Evolutionary conservation across 176 grass and related monocot genomes (phyloP), one percentile per base, ranked within the genome.

Genomic region (Canna indica): DNA sequence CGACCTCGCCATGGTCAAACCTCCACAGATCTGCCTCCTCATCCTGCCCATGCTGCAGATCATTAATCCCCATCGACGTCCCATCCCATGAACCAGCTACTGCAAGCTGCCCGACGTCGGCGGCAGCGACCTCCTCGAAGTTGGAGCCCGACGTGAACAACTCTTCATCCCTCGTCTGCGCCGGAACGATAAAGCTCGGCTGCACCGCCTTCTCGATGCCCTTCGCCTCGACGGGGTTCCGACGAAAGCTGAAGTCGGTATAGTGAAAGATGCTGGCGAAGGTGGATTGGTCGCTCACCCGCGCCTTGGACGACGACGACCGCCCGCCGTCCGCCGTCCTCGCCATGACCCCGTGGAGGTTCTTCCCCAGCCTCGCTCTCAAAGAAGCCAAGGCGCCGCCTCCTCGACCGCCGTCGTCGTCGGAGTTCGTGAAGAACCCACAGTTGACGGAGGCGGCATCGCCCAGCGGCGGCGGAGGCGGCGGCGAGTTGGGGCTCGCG

Each of bases 181-280:
- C 70, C 26, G 84, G 88, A 64, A 91, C 88, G 22, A 91, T 70
- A 59, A 91, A 76, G 78, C 88, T 91, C 47, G 88, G 88, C 72
- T 76, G 81, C 68, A 87, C 88, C 3, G 75, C 75, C 61, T 44
- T 75, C 36, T 68, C 79, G 12, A 50, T 68, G 22, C 53, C 26
- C 71, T 17, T 30, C n/a, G 34, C 32, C 11, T 26, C 59, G 31
- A 10, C 48, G 44, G 0, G 30, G 64, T 27, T 8, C 10, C n/a
- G 20, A 2, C 22, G 17, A 5, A 4, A 29, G 74, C 47, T 59
- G 68, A 41, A 60, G 57, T 17, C 12, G 63, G 10, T 11, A 42
- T 38, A 52, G 56, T 73, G 78, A 75, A 90, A 86, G 59, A 90
- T 78, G 2, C 81, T 79, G 35, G 81, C 88, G 11, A 90, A 84